phyloP scores from a whole-genome alignment of 352 stramenopile species.

The Phytopythium oedochilum region DNA sequence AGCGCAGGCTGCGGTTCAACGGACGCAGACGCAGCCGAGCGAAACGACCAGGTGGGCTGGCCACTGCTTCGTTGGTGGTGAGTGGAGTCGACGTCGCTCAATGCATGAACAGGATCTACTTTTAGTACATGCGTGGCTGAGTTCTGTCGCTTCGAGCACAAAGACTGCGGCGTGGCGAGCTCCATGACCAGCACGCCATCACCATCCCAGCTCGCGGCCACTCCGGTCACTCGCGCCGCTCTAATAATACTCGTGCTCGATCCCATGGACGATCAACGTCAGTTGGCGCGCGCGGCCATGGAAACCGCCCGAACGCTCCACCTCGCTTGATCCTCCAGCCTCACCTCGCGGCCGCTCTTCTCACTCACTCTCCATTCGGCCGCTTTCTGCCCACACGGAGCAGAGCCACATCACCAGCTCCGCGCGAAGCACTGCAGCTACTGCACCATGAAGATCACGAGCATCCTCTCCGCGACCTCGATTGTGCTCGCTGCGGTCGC shows the following conservation, averaged over 20 bases:
- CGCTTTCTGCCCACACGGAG: background rate
- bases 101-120: background rate
- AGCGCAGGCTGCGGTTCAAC: no score
- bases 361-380: slow-evolving; percentile 8
- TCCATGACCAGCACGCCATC: background rate
- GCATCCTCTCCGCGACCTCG: background rate
- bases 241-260: background rate
- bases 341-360: background rate
- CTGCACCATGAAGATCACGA: slow-evolving; percentile 8
- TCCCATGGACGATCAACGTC: background rate
- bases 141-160: background rate
- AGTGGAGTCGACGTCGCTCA: background rate
- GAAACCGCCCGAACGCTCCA: background rate
- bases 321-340: background rate
- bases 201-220: background rate
- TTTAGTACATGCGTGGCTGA: background rate
- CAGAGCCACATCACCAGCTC: background rate
- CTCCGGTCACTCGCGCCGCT: background rate
- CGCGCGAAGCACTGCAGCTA: no score
- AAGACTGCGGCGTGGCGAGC: background rate
- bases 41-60: no score
- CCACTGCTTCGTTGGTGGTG: no score
- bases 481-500: slow-evolving; percentile 8
- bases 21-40: no score
- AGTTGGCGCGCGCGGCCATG: background rate